Conservation (phyloP, 2,329 filamentous ascomycete species). For the Calonectria pseudoturangicola region DNA sequence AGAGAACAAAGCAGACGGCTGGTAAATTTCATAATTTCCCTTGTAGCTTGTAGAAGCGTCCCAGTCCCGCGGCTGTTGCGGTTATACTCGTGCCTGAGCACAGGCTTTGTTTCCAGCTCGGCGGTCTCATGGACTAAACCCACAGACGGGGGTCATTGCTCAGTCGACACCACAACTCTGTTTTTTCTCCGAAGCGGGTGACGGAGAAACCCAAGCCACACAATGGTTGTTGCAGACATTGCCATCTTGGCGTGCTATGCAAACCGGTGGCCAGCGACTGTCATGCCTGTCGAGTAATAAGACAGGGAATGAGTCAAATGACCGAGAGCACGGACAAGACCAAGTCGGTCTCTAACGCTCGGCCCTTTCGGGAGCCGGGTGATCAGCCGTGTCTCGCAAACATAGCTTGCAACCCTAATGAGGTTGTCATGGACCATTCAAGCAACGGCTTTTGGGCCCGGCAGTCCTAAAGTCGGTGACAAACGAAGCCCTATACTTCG, state of each 20-base stretch:
- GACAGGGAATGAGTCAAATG: constrained; percentile 12
- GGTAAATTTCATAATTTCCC: constrained; percentile 19
- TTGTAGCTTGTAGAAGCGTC: background rate
- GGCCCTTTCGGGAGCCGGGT: constrained; percentile 6
- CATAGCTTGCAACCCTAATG: constrained; percentile 1
- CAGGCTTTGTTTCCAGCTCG: background rate
- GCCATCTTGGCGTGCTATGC: background rate
- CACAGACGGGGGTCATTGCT: constrained; percentile 17
- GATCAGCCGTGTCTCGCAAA: constrained; percentile 19
- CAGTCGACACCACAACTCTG: constrained; percentile 12
- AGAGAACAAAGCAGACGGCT: constrained; percentile 26
- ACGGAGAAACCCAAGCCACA: constrained; percentile 7
- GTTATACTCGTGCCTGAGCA: background rate
- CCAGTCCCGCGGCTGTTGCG: constrained; percentile 21
- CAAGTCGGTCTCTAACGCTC: constrained; percentile 1
- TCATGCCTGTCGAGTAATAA: constrained; percentile 8
- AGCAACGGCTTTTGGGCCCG: background rate
- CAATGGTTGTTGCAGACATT: background rate
- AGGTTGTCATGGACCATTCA: background rate
- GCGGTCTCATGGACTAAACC: background rate
- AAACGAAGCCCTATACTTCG: background rate
- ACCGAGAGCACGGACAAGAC: constrained; percentile 6
- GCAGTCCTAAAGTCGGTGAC: background rate
- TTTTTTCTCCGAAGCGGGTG: background rate
- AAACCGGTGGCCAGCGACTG: too few relatives aligned